A percentile compares a stretch with the other conserved stretches of the same genome.
Conservation (phyloP, 768 basidiomycete genomes). For the Lentinula aciculospora region DNA sequence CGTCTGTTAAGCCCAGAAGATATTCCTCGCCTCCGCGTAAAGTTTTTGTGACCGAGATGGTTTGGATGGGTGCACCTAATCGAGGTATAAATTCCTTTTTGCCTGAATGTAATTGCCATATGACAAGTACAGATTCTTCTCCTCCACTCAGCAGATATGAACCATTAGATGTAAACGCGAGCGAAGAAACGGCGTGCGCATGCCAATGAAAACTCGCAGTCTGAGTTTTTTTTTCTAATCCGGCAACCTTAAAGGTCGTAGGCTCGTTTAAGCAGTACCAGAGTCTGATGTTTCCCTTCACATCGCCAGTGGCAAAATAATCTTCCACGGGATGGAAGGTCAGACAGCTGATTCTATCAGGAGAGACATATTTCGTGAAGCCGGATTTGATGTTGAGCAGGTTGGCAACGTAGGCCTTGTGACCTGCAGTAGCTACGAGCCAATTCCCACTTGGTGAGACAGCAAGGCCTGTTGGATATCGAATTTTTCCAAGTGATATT, state of each 20-base stretch:
- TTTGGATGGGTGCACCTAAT: constrained; percentile 80
- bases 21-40: constrained; percentile 74
- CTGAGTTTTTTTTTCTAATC: constrained; percentile 74
- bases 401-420: constrained; percentile 72
- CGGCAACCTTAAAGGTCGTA: constrained; percentile 40
- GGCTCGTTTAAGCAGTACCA: constrained; percentile 88
- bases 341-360: constrained; percentile 76
- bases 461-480: constrained; percentile 54
- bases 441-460: constrained; percentile 74
- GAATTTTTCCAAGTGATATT: constrained; percentile 60
- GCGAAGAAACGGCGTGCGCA: constrained; percentile 83
- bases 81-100: constrained; percentile 91
- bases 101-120: constrained; percentile 90
- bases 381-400: constrained; percentile 53
- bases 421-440: constrained; percentile 70
- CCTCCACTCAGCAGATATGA: constrained; percentile 92
- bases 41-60: constrained; percentile 53
- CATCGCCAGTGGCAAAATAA: constrained; percentile 94
- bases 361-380: constrained; percentile 79
- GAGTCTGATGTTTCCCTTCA: constrained; percentile 74
- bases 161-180: constrained; percentile 86
- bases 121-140: constrained; percentile 92
- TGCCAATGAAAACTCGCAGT: constrained; percentile 95
- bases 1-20: constrained; percentile 76
- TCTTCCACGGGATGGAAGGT: constrained; percentile 87